Base-by-base conservation (phyloP, 768 basidiomycete species). In the Suillus cothurnatus region DNA sequence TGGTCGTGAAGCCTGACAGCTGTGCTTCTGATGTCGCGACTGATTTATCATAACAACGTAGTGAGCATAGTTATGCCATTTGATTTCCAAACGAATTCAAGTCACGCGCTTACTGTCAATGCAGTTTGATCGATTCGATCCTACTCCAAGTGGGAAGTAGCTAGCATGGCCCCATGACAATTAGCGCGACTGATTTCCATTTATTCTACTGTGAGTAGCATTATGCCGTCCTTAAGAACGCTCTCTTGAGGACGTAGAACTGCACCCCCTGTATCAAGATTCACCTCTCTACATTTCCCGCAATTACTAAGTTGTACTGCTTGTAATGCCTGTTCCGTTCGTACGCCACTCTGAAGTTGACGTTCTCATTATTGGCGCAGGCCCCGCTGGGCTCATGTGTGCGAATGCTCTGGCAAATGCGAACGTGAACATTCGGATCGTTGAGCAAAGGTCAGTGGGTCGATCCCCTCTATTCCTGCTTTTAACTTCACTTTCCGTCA, bases 291-390 rank as follows among this genome's bases (percentile, higher is more conserved):
- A 59, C 26, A 26, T 34, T 28, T 59, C 32, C 47, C 61, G 59
- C 61, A 38, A 61, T 56, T n/a, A 6, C 34, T 28, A 19, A n/a
- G 6, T 23, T 1, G 23, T 23, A 41, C 17, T 9, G 14, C 8
- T 19, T 7, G 12, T 8, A 15, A 66, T 66, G 65, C 65, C 65
- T 28, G 53, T 36, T 4, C 43, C 53, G 9, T 21, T 36, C 14
- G 36, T 60, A 36, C 39, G n/a, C 62, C 66, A 68, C 4, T 77
- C 78, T 14, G 61, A 74, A 52, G 80, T 81, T 34, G 80, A 81
- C 61, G 78, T 81, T 43, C 74, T 81, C 49, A 74, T 81, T 61
- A 77, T 81, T n/a, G 81, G 81, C 47, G 81, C 80, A 11, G 81
- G 80, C 11, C 80, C 81, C 6, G 75, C 81, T 23, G 81, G 81